These are phyloP conservation scores for Trichosporon ovoides DNA, from an alignment of 1,284 basidiomycete species.

Conservation along the genomic window DNA sequence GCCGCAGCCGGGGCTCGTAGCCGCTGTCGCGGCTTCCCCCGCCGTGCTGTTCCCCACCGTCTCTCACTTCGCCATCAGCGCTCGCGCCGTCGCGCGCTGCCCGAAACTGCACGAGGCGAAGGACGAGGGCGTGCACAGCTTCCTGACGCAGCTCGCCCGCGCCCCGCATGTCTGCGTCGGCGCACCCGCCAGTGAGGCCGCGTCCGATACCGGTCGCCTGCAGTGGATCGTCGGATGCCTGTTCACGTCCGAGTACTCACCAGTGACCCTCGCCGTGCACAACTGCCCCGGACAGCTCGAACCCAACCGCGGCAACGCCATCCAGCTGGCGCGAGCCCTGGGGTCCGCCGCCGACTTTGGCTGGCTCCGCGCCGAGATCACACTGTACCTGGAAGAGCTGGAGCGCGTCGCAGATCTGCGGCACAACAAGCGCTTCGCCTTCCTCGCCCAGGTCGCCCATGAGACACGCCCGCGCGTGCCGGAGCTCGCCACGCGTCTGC, in stretches of 20 bases:
- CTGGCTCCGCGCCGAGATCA: too few relatives aligned
- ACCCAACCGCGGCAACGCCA: neutral
- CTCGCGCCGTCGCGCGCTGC: neutral
- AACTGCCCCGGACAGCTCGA: neutral
- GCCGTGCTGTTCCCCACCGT: neutral
- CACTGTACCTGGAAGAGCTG: too few relatives aligned
- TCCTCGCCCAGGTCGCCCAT: too few relatives aligned
- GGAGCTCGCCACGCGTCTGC: too few relatives aligned
- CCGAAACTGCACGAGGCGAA: slow-evolving; percentile 2
- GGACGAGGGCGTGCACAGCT: neutral
- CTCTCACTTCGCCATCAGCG: neutral
- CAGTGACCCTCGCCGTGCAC: neutral
- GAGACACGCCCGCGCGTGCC: too few relatives aligned
- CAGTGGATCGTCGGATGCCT: neutral
- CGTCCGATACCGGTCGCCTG: neutral
- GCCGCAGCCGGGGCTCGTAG: neutral
- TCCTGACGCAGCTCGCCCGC: neutral
- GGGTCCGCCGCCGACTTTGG: too few relatives aligned
- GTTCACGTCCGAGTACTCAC: neutral
- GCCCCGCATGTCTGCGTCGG: neutral
- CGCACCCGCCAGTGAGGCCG: neutral
- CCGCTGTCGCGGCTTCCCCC: neutral
- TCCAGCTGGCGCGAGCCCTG: too few relatives aligned
- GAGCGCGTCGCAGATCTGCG: too few relatives aligned
- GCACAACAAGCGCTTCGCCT: too few relatives aligned